phyloP scores from a whole-genome alignment of 1,284 basidiomycete genomes.

The Moniliella sp. region DNA sequence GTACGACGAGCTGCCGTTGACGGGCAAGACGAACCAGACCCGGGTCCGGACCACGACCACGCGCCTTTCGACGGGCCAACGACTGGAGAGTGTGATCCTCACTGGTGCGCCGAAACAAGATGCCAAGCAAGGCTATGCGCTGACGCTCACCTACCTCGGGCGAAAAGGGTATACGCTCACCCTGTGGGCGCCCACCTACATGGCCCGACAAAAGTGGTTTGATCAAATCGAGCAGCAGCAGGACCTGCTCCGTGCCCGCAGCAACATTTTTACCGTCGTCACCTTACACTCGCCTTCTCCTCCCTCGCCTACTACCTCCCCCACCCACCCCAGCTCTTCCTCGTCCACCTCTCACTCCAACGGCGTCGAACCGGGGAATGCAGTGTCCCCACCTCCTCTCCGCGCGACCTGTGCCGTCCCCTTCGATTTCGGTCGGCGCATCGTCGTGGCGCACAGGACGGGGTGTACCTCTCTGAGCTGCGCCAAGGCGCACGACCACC shows the following conservation, averaged over 20 bases:
- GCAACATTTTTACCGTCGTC: slow-evolving; percentile 64
- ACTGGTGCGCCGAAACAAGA: slow-evolving; percentile 40
- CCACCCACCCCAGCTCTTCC: no score
- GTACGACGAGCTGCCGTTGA: slow-evolving; percentile 47
- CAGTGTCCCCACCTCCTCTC: no score
- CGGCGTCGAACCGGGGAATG: no score
- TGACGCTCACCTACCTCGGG: slow-evolving; percentile 80
- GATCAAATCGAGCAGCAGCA: slow-evolving; percentile 79
- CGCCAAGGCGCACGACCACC: no score
- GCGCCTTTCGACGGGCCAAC: slow-evolving; percentile 35
- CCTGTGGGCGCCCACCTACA: slow-evolving; percentile 68
- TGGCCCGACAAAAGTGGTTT: slow-evolving; percentile 77
- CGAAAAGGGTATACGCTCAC: slow-evolving; percentile 77
- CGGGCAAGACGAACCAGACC: slow-evolving; percentile 19
- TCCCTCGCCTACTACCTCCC: no score
- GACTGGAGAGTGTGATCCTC: slow-evolving; percentile 34
- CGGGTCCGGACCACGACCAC: slow-evolving; percentile 38
- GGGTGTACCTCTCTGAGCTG: no score
- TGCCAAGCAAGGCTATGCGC: slow-evolving; percentile 64
- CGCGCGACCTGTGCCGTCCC: slow-evolving; percentile 77
- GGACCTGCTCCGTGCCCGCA: slow-evolving; percentile 58
- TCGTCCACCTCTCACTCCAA: no score
- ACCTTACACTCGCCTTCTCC: no score
- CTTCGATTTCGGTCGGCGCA: slow-evolving; percentile 59
- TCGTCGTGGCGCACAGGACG: no score